Base-by-base conservation (phyloP, 2,329 filamentous ascomycete species). In the Lachnellula occidentalis region DNA sequence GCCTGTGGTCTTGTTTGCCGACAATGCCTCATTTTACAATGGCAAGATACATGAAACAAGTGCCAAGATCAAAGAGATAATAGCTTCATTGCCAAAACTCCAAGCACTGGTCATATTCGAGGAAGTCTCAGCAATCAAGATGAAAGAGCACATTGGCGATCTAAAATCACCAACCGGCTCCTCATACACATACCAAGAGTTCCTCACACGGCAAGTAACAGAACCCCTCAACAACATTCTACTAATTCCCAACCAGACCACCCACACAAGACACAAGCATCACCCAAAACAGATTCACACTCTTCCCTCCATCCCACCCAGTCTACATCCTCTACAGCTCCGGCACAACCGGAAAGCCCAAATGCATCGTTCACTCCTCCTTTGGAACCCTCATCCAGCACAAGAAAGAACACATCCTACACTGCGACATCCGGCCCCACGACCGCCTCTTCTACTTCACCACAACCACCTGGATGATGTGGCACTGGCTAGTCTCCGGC, bases 391-490 rank as follows among this genome's bases (percentile, higher is more conserved):
- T 99, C 6, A 80, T 97, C 49, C 92, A 97, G 70, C 94, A 97
- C 75, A 97, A 97, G 73, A 99, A 99, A 70, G 94, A 97, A 69
- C 92, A 95, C 68, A 80, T 87, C 46, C 77, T 97, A 3, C 92
- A 97, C 69, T 89, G 88, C 69, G 90, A 91, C 21, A 83, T 99
- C 59, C 78, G 79, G 8, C 79, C 86, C 0, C 75, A 77, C 2
- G 89, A 91, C 42, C 81, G 86, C 19, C 78, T 96, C 67, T 88
- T 96, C 71, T 96, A 96, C 74, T 96, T 92, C 74, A 96, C 91
- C 1, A 96, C 92, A 3, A 91, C 87, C 11, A 95, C 90, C 0
- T 96, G 92, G 94, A 97, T 99, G 92, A 97, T 97, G 92, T 96
- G 92, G 91, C 92, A 97, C 70, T 97, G 92, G 92, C 85, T 92